These are phyloP conservation scores for Phytophthora boehmeriae DNA, from an alignment of 352 stramenopile species.

Conservation along the genomic window DNA sequence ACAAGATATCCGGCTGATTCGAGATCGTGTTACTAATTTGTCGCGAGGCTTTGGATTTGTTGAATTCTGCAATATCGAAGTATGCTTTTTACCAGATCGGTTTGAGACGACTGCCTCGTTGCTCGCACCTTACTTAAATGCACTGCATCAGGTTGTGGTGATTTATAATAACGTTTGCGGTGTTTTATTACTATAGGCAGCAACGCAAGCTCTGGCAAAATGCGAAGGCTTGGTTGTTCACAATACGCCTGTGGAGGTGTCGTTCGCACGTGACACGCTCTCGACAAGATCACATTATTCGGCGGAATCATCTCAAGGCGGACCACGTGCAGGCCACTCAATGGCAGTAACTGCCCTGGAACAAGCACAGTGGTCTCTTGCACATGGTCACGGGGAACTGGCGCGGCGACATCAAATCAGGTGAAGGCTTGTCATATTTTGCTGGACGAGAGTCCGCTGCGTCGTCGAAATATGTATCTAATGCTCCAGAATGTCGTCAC, in stretches of 20 bases:
- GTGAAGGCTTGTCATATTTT: constrained; percentile 46
- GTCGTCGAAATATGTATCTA: constrained; percentile 34
- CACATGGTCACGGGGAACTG: constrained; percentile 45
- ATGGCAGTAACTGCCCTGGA: constrained; percentile 71
- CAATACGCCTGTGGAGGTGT: constrained; percentile 51
- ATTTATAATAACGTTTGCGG: constrained; percentile 6
- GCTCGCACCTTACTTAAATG: neutral
- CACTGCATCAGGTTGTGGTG: too few relatives aligned
- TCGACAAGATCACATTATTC: constrained; percentile 23
- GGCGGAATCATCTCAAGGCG: constrained; percentile 2
- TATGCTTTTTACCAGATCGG: constrained; percentile 27
- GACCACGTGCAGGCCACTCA: constrained; percentile 37
- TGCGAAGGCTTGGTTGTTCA: constrained; percentile 43
- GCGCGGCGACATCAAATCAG: constrained; percentile 43
- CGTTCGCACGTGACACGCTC: constrained; percentile 60
- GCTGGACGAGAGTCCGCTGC: constrained; percentile 18
- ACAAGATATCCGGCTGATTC: constrained; percentile 74
- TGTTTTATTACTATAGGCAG: constrained; percentile 24
- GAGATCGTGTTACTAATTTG: constrained; percentile 65
- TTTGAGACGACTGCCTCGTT: constrained; percentile 4
- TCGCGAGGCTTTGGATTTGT: constrained; percentile 83
- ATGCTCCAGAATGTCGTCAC: constrained; percentile 33
- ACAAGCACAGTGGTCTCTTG: constrained; percentile 84
- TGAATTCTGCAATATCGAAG: constrained; percentile 73
- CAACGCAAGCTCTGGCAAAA: constrained; percentile 38